Evolutionary conservation across 1,284 basidiomycete genomes (phyloP), one percentile per base, ranked within the genome.

Genomic region (Meira miltonrushii): DNA sequence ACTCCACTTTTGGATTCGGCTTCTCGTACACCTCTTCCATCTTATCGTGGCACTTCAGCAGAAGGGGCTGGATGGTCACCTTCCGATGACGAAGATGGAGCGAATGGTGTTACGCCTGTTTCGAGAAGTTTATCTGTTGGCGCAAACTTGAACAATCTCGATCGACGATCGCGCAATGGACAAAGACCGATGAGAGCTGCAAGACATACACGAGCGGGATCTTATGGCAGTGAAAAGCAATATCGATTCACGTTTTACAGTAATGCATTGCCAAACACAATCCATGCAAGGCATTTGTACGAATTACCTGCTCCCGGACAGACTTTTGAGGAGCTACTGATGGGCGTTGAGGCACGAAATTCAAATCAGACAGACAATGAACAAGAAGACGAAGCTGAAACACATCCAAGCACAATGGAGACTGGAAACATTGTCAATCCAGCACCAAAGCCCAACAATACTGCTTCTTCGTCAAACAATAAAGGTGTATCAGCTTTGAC

Each of bases 191-290:
- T n/a, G 12, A 39, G 17, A 41, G 50, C 21, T 13, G 15, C 39
- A 12, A 41, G 50, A 53, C 28, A 33, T 33, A 33, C 28, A 4
- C 28, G 28, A 33, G 6, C 46, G 5, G 46, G 46, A 21, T 48
- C 46, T n/a, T 48, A 48, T 21, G 41, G 43, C 2, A 28, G 37
- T 6, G 74, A 77, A 37, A 72, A 92, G 74, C 94, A 93, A 7
- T 98, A 97, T 77, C 85, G 95, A 38, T 98, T 98, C 81, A 97
- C 94, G 0, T 98, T 98, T 81, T 99, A 98, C 80, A 96, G 92
- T 15, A 98, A 97, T 74, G 84, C 89, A 1, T 82, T 96, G 50
- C 87, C 88, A 1, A 88, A 90, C 0, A 96, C 94, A 1, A 96
- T 99, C 52, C 95, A 98, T 79, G 90, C 95, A 0, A 84, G 92